Evolutionary conservation across 225 moss, liverwort and hornwort species (phyloP).

Genomic region (Lunularia cruciata): DNA sequence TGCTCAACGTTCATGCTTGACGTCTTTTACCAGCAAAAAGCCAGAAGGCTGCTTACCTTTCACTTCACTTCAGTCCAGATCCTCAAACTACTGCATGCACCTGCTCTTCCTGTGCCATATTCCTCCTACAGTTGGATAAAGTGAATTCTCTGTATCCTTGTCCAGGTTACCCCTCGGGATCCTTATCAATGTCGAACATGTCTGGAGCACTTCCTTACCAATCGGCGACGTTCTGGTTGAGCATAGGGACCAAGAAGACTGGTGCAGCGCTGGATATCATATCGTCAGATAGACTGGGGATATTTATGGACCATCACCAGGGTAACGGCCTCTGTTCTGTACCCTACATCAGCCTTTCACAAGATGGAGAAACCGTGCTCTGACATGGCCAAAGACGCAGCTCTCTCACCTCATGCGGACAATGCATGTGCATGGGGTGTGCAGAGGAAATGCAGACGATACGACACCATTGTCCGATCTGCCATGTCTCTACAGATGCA

Average conservation of each 20-base stretch:
- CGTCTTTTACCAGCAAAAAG: constrained; percentile 14
- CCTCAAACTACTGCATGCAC: not conserved
- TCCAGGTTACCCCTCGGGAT: not conserved
- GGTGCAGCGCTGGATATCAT: not conserved
- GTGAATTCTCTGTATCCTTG: constrained; percentile 4
- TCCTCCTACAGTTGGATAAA: not conserved
- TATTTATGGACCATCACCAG: not conserved
- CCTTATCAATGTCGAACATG: not conserved
- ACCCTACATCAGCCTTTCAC: not conserved
- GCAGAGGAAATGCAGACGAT: constrained; percentile 23
- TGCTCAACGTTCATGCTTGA: constrained; percentile 19
- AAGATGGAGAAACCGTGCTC: constrained; percentile 16
- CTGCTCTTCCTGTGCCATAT: constrained; percentile 1
- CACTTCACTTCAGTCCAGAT: not conserved
- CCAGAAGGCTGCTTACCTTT: not conserved
- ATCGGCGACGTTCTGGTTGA: not conserved
- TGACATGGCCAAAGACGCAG: constrained; percentile 25
- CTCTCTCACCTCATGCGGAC: constrained; percentile 18
- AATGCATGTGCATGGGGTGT: constrained; percentile 28
- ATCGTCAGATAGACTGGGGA: not conserved
- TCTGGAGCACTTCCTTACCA: not conserved
- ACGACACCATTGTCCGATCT: constrained; percentile 23
- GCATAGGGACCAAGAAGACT: constrained; percentile 3
- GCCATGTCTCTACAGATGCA: constrained; percentile 18
- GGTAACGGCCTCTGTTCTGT: constrained; percentile 1